phyloP scores from a whole-genome alignment of 345 rosid species.

The Hirschfeldia incana region DNA sequence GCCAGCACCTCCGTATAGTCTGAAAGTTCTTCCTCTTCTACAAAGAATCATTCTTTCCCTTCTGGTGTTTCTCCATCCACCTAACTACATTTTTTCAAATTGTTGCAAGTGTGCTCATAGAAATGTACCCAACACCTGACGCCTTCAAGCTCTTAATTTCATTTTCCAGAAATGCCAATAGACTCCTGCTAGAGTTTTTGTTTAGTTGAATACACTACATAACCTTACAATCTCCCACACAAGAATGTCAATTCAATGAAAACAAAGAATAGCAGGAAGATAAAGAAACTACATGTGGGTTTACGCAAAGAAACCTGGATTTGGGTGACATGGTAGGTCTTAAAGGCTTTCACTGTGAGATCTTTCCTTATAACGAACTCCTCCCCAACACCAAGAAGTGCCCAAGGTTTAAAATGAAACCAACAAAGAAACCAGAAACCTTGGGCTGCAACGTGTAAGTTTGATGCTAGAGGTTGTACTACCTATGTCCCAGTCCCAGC shows the following conservation, averaged over 20 bases:
- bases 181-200: constrained; percentile 47
- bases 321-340: too few species aligned
- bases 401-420: neutral
- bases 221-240: constrained; percentile 57
- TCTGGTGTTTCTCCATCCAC: constrained; percentile 13
- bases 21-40: neutral
- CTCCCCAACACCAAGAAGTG: constrained; percentile 53
- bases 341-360: constrained; percentile 46
- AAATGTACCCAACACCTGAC: too few species aligned
- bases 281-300: too few species aligned
- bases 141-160: too few species aligned
- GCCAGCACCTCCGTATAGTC: neutral
- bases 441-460: neutral
- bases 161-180: too few species aligned
- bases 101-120: too few species aligned
- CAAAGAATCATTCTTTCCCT: neutral
- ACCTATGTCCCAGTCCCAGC: constrained; percentile 89
- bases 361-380: constrained; percentile 45
- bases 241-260: neutral
- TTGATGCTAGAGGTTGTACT: constrained; percentile 9
- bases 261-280: neutral
- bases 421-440: constrained; percentile 9
- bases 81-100: too few species aligned
- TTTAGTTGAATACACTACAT: constrained; percentile 70
- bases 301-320: too few species aligned